A percentile compares a stretch with the other conserved stretches of the same genome.
Conservation (phyloP, 768 basidiomycete genomes). For the Mycena filopes region DNA sequence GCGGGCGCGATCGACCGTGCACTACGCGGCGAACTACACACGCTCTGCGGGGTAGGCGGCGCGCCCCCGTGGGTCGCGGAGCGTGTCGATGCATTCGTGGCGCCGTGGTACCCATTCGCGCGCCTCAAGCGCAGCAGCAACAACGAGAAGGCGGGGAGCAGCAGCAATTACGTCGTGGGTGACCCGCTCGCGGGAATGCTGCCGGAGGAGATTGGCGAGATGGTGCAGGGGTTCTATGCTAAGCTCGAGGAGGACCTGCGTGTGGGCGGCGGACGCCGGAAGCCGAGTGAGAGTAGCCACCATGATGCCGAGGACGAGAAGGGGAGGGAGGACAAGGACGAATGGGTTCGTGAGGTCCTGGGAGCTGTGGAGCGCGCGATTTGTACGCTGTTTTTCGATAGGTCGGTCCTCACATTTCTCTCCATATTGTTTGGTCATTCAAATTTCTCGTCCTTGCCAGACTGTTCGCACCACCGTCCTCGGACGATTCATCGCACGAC, state of each 20-base stretch:
- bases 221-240: conserved; percentile 78
- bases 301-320: conserved; percentile 38
- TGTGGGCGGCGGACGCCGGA: conserved; percentile 18
- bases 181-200: conserved; percentile 54
- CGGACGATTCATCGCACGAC: conserved; percentile 87
- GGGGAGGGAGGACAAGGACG: conserved; percentile 52
- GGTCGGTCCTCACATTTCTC: conserved; percentile 54
- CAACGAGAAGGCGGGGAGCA: conserved; percentile 44
- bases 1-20: conserved; percentile 63
- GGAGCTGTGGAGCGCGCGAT: conserved; percentile 80
- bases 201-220: conserved; percentile 62
- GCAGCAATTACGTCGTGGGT: conserved; percentile 42
- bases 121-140: conserved; percentile 32
- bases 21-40: conserved; percentile 66
- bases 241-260: conserved; percentile 72
- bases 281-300: conserved; percentile 44
- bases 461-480: conserved; percentile 75
- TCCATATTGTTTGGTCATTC: not conserved
- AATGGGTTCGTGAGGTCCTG: conserved; percentile 66
- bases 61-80: conserved; percentile 67
- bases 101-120: conserved; percentile 66
- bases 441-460: conserved; percentile 47
- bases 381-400: conserved; percentile 84
- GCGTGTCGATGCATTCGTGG: conserved; percentile 65
- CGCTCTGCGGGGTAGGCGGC: conserved; percentile 50